These are phyloP conservation scores for Aplosporella prunicola DNA, from an alignment of 2,329 filamentous ascomycete genomes.

Conservation along the genomic window DNA sequence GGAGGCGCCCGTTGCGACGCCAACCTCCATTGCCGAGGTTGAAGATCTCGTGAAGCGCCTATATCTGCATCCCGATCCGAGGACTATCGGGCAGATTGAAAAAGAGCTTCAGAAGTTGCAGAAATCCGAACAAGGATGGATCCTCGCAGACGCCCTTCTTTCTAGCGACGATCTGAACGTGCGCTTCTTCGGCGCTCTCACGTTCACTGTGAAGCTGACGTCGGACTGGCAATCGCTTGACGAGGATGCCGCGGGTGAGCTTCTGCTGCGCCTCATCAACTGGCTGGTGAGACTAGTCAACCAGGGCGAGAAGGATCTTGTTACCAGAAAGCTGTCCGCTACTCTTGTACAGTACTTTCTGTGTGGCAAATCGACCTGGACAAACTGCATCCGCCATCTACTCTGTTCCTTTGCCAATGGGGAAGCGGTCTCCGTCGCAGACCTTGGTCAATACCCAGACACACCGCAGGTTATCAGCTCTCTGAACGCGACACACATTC, in stretches of 20 bases:
- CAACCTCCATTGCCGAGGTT: constrained; percentile 21
- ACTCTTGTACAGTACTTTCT: constrained; percentile 67
- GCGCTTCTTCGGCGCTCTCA: constrained; percentile 86
- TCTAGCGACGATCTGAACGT: constrained; percentile 61
- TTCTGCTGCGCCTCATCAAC: constrained; percentile 42
- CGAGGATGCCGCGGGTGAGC: constrained; percentile 25
- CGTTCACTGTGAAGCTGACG: constrained; percentile 89
- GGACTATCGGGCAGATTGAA: constrained; percentile 49
- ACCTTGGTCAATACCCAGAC: constrained; percentile 35
- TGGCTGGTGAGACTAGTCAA: constrained; percentile 44
- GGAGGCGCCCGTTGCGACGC: not conserved
- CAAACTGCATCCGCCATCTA: constrained; percentile 55
- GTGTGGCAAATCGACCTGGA: constrained; percentile 59
- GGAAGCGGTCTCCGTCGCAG: constrained; percentile 39
- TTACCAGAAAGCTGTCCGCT: constrained; percentile 66
- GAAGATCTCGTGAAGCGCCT: constrained; percentile 41
- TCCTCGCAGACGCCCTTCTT: constrained; percentile 69
- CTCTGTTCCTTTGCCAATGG: constrained; percentile 47
- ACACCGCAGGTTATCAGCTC: constrained; percentile 37
- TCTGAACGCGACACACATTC: constrained; percentile 43
- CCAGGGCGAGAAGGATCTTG: constrained; percentile 33
- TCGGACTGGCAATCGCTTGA: constrained; percentile 14
- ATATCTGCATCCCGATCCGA: constrained; percentile 38
- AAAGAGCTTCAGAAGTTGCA: constrained; percentile 71
- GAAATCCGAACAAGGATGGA: constrained; percentile 72